Conservation (phyloP, 192 early-diverging fungal genomes). For the Coemansia pectinata region DNA sequence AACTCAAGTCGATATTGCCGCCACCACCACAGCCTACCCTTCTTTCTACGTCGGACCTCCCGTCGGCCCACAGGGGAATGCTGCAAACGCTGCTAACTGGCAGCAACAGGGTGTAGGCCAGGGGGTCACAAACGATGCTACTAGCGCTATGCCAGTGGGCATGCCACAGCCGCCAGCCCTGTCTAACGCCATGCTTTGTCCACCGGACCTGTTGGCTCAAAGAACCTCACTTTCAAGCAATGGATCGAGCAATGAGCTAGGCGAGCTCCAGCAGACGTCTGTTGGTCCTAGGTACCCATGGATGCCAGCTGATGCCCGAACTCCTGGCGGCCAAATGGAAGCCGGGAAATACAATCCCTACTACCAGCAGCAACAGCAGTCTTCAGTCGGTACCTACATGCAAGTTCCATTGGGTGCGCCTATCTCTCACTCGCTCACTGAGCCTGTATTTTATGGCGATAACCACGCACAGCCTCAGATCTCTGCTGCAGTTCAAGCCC, state of each 20-base stretch:
- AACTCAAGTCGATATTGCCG: neutral
- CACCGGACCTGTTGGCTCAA: conserved; percentile 16
- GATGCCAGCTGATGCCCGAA: neutral
- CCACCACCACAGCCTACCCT: neutral
- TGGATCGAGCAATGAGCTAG: conserved; percentile 19
- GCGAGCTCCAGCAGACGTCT: conserved; percentile 15
- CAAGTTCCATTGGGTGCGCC: conserved; percentile 36
- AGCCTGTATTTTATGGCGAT: conserved; percentile 23
- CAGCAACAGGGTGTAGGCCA: neutral
- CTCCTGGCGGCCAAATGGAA: neutral
- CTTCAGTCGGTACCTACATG: conserved; percentile 13
- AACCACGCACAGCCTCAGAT: conserved; percentile 10
- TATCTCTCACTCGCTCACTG: conserved; percentile 38
- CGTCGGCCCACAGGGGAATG: neutral
- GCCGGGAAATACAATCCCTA: neutral
- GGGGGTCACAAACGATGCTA: neutral
- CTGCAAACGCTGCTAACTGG: conserved; percentile 1
- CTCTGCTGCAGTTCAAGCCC: neutral
- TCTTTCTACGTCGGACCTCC: conserved; percentile 11
- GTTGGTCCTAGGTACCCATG: conserved; percentile 7
- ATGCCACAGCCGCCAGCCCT: conserved; percentile 8
- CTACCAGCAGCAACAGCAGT: conserved; percentile 11
- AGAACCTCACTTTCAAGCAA: conserved; percentile 22
- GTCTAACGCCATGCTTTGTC: conserved; percentile 4
- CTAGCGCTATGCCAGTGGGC: neutral